Evolutionary conservation across 306 rosid genomes (phyloP), one percentile per base, ranked within the genome.

Genomic region (Neltuma alba): DNA sequence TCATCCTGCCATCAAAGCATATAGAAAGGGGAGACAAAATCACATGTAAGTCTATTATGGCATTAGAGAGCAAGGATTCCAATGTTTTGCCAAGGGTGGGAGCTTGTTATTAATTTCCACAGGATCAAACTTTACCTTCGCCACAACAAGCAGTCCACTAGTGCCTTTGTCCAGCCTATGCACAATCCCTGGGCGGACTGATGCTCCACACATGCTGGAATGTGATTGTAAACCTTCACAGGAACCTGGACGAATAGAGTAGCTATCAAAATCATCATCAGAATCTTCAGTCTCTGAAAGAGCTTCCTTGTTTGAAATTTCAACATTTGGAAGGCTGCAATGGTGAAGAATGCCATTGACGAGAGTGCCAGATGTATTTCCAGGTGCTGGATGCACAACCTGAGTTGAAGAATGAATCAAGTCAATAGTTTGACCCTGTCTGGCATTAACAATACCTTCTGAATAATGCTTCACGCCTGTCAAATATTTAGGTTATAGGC

Each of bases 341-440:
- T 93, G 98, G 83, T 93, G 92, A 82, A 93, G 92, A 85, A 93
- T 88, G 70, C 89, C 98, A 80, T 88, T 93, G 73, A 93, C 98
- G 63, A 93, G 92, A 16, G 98, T 93, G 71, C 98, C 94, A 42
- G 88, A 83, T 38, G 92, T 80, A 86, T 93, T 93, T 15, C 97
- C 98, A 15, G 97, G 97, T 27, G 98, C 97, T 36, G 97, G 98
- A 88, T 93, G 98, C 83, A 93, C 97, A 83, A 93, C 98, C 98
- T 93, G 80, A 61, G 82, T 72, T 74, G 78, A 31, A 74, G 48
- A 48, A 27, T 72, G 40, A 21, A 81, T 47, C 77, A 61, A 34
- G 62, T 83, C 79, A 85, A 50, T 63, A 72, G 67, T 72, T 68
- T 72, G 31, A 72, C 70, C 80, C 33, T 37, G 48, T 18, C 36